Conservation (phyloP, 73 alveolate species). For the Paramecium caudatum region DNA sequence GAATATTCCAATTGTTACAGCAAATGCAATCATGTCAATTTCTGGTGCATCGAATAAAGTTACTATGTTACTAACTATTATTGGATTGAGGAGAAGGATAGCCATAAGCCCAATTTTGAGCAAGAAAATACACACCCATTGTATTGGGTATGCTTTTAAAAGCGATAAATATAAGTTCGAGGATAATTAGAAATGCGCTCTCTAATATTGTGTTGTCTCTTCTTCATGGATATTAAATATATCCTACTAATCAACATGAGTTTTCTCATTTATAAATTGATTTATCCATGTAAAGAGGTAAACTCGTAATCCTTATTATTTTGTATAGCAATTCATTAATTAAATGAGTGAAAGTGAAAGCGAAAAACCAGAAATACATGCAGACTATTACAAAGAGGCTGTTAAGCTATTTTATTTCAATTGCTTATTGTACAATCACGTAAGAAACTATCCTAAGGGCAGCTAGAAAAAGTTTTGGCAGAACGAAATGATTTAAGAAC, state of each 20-base stretch:
- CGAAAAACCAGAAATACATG: not conserved
- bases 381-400: conserved; percentile 62
- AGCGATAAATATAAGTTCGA: not conserved
- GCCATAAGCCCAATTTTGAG: conserved; percentile 2
- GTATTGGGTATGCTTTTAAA: not conserved
- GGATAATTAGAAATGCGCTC: not conserved
- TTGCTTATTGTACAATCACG: conserved; percentile 50
- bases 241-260: not conserved
- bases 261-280: not conserved
- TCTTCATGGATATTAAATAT: not conserved
- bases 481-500: conserved; percentile 61
- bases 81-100: not conserved
- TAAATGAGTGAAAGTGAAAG: conserved; percentile 51
- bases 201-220: not conserved
- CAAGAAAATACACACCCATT: conserved; percentile 20
- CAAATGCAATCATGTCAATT: not conserved
- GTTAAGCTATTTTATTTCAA: conserved; percentile 46
- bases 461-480: conserved; percentile 53
- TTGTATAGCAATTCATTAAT: not conserved
- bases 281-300: conserved; percentile 48
- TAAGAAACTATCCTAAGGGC: conserved; percentile 3
- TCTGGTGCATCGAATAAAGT: not conserved
- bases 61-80: not conserved
- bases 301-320: not conserved
- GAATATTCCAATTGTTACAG: not conserved